Evolutionary conservation across 768 basidiomycete species (phyloP).

Genomic region (Suillus alpinus): DNA sequence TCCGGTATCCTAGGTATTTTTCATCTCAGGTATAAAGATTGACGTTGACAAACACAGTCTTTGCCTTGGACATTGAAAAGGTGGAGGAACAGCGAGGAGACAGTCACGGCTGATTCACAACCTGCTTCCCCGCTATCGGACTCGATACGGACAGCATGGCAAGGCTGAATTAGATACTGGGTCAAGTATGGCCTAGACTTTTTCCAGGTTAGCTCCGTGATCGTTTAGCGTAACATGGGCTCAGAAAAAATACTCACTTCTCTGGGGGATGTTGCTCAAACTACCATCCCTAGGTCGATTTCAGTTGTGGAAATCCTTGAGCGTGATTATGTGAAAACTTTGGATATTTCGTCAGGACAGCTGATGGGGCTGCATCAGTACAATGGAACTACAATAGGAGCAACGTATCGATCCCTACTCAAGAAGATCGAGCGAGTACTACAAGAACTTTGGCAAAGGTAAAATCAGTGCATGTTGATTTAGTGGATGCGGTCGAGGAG

Average conservation of each 20-base stretch:
- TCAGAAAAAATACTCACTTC: conserved; percentile 62
- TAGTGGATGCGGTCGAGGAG: too few relatives aligned
- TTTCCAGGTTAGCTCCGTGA: conserved; percentile 41
- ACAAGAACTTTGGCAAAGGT: conserved; percentile 49
- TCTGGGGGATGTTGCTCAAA: conserved; percentile 36
- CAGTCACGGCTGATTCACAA: neutral
- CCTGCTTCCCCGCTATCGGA: conserved; percentile 15
- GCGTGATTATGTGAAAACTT: conserved; percentile 63
- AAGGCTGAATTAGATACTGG: conserved; percentile 53
- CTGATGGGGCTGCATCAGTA: conserved; percentile 69
- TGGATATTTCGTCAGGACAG: conserved; percentile 43
- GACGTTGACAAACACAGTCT: too few relatives aligned
- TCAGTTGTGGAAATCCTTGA: conserved; percentile 84
- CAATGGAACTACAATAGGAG: conserved; percentile 62
- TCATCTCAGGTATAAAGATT: too few relatives aligned
- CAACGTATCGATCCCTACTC: conserved; percentile 20
- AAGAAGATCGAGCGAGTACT: conserved; percentile 26
- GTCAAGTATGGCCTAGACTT: conserved; percentile 52
- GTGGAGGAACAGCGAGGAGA: neutral
- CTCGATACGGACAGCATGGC: conserved; percentile 50
- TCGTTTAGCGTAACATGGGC: conserved; percentile 1
- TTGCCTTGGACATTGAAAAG: too few relatives aligned
- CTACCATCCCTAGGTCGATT: conserved; percentile 59
- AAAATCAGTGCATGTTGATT: conserved; percentile 57
- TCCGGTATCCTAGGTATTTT: too few relatives aligned